Evolutionary conservation across 257 asterid species (phyloP).

Genomic region (Solanum raphanifolium): DNA sequence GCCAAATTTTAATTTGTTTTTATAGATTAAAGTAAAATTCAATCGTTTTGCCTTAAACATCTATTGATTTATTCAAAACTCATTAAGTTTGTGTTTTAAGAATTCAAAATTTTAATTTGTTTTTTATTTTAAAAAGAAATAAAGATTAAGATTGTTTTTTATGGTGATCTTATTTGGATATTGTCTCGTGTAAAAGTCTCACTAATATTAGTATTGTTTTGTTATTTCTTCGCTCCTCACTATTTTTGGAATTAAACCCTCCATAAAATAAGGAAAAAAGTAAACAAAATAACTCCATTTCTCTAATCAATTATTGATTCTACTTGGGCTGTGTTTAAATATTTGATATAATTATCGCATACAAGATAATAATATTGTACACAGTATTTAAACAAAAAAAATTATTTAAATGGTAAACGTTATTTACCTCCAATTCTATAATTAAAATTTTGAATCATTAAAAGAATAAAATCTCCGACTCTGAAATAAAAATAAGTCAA

Average conservation of each 20-base stretch:
- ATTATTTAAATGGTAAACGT: neutral
- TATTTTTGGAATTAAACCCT: neutral
- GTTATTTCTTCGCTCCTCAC: neutral
- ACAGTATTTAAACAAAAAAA: neutral
- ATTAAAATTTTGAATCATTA: too few species aligned
- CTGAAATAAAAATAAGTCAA: neutral
- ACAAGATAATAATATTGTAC: neutral
- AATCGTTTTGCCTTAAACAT: neutral
- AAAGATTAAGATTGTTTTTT: neutral
- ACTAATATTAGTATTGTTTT: neutral
- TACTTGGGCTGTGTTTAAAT: neutral
- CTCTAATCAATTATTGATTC: neutral
- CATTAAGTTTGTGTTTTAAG: neutral
- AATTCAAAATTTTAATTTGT: neutral
- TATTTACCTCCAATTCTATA: too few species aligned
- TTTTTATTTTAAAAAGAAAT: neutral
- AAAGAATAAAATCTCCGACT: neutral
- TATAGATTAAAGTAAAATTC: neutral
- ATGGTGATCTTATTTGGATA: neutral
- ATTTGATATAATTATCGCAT: neutral
- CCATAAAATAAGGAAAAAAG: neutral
- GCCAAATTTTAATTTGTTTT: neutral
- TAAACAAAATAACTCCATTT: neutral
- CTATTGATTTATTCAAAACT: neutral
- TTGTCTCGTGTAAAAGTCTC: neutral